phyloP scores from a whole-genome alignment of 2,329 filamentous ascomycete species.

The Diplodia sapinea region DNA sequence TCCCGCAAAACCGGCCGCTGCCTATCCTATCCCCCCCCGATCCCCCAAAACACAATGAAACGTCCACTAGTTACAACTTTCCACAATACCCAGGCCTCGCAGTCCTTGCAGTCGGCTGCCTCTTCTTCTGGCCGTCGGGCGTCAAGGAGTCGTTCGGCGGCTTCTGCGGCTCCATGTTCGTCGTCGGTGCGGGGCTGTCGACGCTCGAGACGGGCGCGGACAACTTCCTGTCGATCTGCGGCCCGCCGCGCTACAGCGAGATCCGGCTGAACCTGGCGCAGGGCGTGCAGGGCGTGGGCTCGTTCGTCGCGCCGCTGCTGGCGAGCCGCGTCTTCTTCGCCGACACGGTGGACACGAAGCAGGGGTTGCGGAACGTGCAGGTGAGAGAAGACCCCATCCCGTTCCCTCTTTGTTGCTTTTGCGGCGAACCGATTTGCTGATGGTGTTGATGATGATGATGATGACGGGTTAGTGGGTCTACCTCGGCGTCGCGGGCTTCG shows the following conservation, averaged over 20 bases:
- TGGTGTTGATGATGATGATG: background rate
- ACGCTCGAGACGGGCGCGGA: conserved; percentile 67
- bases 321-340: conserved; percentile 64
- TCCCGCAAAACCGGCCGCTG: background rate
- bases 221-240: conserved; percentile 67
- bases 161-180: conserved; percentile 67
- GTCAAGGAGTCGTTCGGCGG: conserved; percentile 68
- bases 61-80: background rate
- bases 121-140: conserved; percentile 63
- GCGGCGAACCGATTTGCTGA: background rate
- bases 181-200: conserved; percentile 65
- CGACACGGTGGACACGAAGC: conserved; percentile 43
- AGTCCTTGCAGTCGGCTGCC: conserved; percentile 64
- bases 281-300: conserved; percentile 67
- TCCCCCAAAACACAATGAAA: background rate
- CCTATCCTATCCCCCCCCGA: fast-evolving
- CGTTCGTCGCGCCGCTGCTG: conserved; percentile 64
- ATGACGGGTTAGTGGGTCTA: conserved; percentile 59
- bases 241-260: conserved; percentile 65
- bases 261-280: conserved; percentile 66
- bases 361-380: conserved; percentile 53
- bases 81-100: conserved; percentile 10
- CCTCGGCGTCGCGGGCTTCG: conserved; percentile 66
- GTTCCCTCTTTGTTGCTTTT: too few species aligned
- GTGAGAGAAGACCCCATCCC: background rate